Base-by-base conservation (phyloP, 1,139 yeast species). In the Yamadazyma pseudoaaseri region DNA sequence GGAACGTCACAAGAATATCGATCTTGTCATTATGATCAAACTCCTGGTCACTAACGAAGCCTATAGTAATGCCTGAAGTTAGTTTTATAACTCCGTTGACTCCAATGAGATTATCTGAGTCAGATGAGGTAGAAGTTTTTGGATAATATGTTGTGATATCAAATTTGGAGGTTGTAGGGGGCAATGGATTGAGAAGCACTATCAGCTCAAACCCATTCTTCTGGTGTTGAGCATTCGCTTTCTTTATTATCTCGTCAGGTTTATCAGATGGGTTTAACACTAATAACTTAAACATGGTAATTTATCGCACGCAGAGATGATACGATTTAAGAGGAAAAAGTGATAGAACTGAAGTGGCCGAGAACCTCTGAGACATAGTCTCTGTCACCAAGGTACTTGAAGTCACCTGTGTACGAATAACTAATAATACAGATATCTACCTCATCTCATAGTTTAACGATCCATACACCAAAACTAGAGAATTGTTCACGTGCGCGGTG, bases 151-250 rank as follows among this genome's bases (percentile, higher is more conserved):
- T 20, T 2, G 37, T 33, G 5, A 24, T 18, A 11, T 34, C 32
- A 14, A 28, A 29, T 20, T 29, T 33, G 2, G 13, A 10, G n/a
- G 32, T 14, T 5, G 34, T 30, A 4, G 25, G 5, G 3, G 16
- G 13, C 9, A 42, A 18, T 33, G 29, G 11, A 35, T 86, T 85
- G 8, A 81, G 44, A 6, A 81, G 49, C 6, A 81, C 29, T 1
- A 75, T 70, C 4, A 73, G 64, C 33, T 73, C 82, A 50, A 82
- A 82, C 0, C 86, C 86, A 32, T 77, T 78, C 44, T 76, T 80
- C 14, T 52, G 40, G 45, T 79, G 62, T 36, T 81, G 70, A 1
- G 60, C 35, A 45, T 75, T 74, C 3, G 79, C 67, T 38, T 79
- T 78, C 9, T 51, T 58, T 6, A 78, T 47, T 0, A 77, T 70